Evolutionary conservation across 768 basidiomycete genomes (phyloP), one percentile per base, ranked within the genome.

Genomic region (Cyclocybe cylindracea): DNA sequence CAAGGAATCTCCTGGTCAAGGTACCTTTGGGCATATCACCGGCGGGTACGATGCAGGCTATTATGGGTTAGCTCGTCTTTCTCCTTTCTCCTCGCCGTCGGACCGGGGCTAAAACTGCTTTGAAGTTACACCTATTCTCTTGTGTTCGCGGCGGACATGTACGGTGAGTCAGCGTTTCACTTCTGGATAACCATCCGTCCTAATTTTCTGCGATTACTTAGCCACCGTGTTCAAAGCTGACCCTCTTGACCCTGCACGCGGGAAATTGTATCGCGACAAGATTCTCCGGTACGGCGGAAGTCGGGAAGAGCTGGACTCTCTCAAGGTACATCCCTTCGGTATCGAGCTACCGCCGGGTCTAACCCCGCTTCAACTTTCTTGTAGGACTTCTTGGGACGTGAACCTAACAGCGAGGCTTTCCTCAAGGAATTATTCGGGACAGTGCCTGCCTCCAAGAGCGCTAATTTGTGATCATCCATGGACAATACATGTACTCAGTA

Each of bases 151-250:
- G 72, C 79, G 35, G 81, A 83, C 53, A 83, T 83, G 81, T 83
- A 82, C 63, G 64, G 78, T 77, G 54, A 48, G 70, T 53, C 40
- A 7, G 10, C 33, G 16, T 45, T 40, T 10, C 16, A 18, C 37
- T 16, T 5, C 44, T 13, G 7, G 13, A 7, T 39, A 13, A 5
- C 11, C 16, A 47, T 42, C 10, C 37, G 7, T 29, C 32, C 44
- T 39, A 38, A 16, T 46, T n/a, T 11, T 32, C 43, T n/a, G 33
- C 10, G 24, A 9, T 31, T 39, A 14, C 37, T 7, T 58, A 80
- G 78, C 80, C 19, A 87, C 89, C 1, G 79, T 94, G n/a, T 94
- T 94, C 74, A 86, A 89, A 62, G 73, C 75, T 31, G 87, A 89
- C 60, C 91, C 91, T 14, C 74, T 94, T 50, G 82, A 86, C 61